These are phyloP conservation scores for Dactylellina haptotyla DNA, from an alignment of 2,329 filamentous ascomycete genomes.

Conservation along the genomic window DNA sequence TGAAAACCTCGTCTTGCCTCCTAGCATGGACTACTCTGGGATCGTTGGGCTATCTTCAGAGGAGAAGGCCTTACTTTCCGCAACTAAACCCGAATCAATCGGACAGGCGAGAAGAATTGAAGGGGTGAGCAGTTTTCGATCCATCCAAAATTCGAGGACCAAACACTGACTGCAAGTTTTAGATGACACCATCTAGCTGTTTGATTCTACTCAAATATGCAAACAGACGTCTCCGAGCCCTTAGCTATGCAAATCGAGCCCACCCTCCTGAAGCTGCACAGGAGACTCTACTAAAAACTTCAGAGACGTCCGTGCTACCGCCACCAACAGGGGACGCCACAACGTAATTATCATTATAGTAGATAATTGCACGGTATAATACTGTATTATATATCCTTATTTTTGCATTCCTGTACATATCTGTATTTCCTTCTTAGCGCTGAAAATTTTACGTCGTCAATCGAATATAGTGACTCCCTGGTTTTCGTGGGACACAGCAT, in stretches of 20 bases:
- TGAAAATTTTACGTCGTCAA: background rate
- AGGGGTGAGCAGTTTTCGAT: constrained; percentile 65
- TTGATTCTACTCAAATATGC: constrained; percentile 60
- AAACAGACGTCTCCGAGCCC: constrained; percentile 23
- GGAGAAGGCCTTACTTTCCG: constrained; percentile 76
- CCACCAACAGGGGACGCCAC: background rate
- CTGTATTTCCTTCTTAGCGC: constrained; percentile 6
- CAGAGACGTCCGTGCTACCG: background rate
- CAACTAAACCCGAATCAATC: constrained; percentile 81
- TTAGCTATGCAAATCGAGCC: constrained; percentile 13
- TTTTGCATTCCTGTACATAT: constrained; percentile 25
- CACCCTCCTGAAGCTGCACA: background rate
- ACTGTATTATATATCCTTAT: constrained; percentile 20
- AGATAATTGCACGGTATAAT: background rate
- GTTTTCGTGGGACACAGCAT: constrained; percentile 12
- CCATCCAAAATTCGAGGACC: background rate
- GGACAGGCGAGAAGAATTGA: constrained; percentile 90
- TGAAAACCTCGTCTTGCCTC: constrained; percentile 77
- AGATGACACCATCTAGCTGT: constrained; percentile 70
- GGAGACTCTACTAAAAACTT: background rate
- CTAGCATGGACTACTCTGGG: constrained; percentile 76
- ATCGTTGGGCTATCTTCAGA: constrained; percentile 81
- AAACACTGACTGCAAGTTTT: constrained; percentile 10
- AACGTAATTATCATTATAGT: background rate
- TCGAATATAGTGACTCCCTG: too few species aligned